Evolutionary conservation across 257 asterid species (phyloP).

Genomic region (Parsonsia alboflavescens): DNA sequence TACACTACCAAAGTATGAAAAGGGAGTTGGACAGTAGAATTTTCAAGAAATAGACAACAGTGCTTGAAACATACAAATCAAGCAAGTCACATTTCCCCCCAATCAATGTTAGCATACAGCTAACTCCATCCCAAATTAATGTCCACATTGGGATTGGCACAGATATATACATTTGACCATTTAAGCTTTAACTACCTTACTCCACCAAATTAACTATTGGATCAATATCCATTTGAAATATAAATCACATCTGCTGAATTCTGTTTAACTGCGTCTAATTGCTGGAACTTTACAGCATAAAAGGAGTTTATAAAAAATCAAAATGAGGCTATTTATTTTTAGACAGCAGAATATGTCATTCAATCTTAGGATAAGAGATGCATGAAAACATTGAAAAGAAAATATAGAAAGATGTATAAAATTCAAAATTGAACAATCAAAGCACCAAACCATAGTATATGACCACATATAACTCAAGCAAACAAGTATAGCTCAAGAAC

Average conservation of each 20-base stretch:
- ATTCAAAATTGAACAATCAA: not conserved
- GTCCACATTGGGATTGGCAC: not conserved
- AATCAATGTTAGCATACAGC: not conserved
- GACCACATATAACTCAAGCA: not conserved
- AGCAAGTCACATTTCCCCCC: not conserved
- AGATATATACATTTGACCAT: not conserved
- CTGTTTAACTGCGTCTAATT: not conserved
- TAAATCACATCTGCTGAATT: not conserved
- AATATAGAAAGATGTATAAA: not conserved
- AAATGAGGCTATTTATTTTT: not conserved
- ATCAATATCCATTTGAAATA: not conserved
- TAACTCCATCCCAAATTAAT: not conserved
- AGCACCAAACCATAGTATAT: not conserved
- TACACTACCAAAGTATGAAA: not conserved
- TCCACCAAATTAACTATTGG: not conserved
- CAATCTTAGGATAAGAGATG: not conserved
- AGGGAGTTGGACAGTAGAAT: not conserved
- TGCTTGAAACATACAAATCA: not conserved
- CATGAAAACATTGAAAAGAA: not conserved
- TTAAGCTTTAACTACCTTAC: not conserved
- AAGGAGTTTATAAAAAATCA: not conserved
- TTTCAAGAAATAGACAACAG: not conserved
- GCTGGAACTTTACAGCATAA: not conserved
- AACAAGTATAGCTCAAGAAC: not conserved
- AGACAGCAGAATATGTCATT: not conserved